Evolutionary conservation across 192 early-diverging fungal genomes (phyloP), one percentile per base, ranked within the genome.

Genomic region (Linnemannia schmuckeri): DNA sequence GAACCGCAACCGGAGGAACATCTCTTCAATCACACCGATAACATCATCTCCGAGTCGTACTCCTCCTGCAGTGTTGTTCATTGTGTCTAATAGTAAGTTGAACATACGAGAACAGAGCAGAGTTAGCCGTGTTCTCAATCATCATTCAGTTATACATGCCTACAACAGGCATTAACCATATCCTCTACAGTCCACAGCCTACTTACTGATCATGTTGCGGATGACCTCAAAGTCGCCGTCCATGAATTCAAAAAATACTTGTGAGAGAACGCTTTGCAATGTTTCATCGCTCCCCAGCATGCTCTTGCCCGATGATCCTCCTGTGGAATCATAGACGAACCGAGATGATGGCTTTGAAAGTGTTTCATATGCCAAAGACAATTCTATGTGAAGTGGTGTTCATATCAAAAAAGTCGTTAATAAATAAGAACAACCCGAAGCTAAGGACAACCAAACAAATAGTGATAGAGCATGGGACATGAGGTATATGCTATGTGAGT

Each of bases 211-310:
- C 87, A 93, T 90, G 40, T 91, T 85, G 3, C 92, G 82, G 44
- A 93, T 90, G 46, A 89, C 91, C 71, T 93, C 91, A 78, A 93
- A 93, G 76, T 93, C 92, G 54, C 92, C 92, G 74, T 93, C 92
- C 89, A 93, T 88, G 71, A 93, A 91, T 79, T 93, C 92, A 44
- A 90, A 88, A 70, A 93, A 93, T 55, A 90, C 91, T 47, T 92
- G 91, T 49, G 90, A 90, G 61, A 92, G 87, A 24, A 91, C 91
- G 61, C 89, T 82, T 38, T 92, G 91, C 44, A 92, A 77, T 30
- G 91, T 92, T 42, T 92, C 91, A 37, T 91, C 90, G 18, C 85
- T 79, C 17, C 81, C 81, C 8, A 90, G 74, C 75, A 89, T 87
- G 68, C 77, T 88, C 30, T 70, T 82, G 22, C 89, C 81, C 37